Percentiles rank a stretch among this genome's conserved stretches.
Evolutionary conservation across 208 protist genomes (phyloP).

Genomic region (Tritrichomonas musculus): DNA sequence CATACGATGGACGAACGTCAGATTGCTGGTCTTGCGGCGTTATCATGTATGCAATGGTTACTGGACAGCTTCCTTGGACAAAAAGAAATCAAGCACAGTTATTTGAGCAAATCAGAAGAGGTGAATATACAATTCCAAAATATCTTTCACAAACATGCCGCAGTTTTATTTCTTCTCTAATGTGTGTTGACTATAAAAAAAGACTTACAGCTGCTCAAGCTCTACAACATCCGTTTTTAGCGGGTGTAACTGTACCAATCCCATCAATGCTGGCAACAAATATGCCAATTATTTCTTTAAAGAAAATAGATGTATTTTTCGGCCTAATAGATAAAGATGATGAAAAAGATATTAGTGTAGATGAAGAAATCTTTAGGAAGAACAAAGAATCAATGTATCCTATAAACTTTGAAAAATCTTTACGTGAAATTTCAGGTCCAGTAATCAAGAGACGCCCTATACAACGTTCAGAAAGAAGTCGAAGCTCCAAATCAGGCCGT

Average conservation of each 20-base stretch:
- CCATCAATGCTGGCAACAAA: too few species aligned
- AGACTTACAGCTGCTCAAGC: background rate
- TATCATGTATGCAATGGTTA: background rate
- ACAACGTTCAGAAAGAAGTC: too few species aligned
- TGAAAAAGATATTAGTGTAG: too few species aligned
- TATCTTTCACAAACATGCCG: background rate
- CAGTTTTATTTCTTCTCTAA: background rate
- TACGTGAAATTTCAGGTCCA: too few species aligned
- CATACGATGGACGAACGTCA: background rate
- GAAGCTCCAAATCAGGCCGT: too few species aligned
- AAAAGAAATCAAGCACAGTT: conserved; percentile 21
- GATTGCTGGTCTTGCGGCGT: background rate
- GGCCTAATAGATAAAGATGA: too few species aligned
- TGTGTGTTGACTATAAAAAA: conserved; percentile 2
- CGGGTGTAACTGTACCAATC: background rate
- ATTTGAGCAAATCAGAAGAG: background rate
- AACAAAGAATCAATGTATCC: too few species aligned
- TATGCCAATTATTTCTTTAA: background rate
- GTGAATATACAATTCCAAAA: conserved; percentile 2
- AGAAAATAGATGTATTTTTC: conserved; percentile 4
- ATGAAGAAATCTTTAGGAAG: too few species aligned
- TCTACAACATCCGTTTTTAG: background rate
- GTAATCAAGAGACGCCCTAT: too few species aligned
- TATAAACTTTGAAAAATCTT: too few species aligned
- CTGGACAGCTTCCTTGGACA: conserved; percentile 18